Base-by-base conservation (phyloP, 75 land plant species). In the Isoetes taiwanensis region DNA sequence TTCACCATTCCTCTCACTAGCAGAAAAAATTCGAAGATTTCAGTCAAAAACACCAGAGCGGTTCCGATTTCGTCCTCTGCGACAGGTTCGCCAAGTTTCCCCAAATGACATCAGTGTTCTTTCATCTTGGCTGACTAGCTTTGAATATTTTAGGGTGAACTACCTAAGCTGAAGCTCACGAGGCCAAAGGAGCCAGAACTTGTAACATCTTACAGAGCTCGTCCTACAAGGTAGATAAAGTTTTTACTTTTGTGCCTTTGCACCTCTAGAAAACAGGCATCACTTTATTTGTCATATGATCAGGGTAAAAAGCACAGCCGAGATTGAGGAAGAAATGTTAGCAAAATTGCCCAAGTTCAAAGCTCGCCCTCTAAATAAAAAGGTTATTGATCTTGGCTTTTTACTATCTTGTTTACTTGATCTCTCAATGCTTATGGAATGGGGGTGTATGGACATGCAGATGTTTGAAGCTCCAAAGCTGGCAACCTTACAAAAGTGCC, bases 281-380 rank as follows among this genome's bases (percentile, higher is more conserved):
- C 19, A 58, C n/a, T 1, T 23, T 52, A 52, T n/a, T n/a, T n/a
- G n/a, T n/a, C n/a, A n/a, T n/a, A n/a, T n/a, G n/a, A n/a, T n/a
- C 80, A 84, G 63, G 41, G 41, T 93, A 8, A 93, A 93, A 56
- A 88, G 98, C 48, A 70, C 86, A 16, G 83, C 77, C 0, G 98
- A 93, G 61, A 61, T 93, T 21, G 98, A 93, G 60, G 98, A 83
- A 54, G 96, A 93, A 62, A 84, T 84, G 98, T 58, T 93, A 75
- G 90, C 96, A 30, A 87, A 88, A 27, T 67, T 88, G 41, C 98
- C 90, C 1, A 93, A 88, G 72, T 93, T 93, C 64, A 93, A 84
- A 63, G 96, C 98, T 20, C 65, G 89, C 8, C 96, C 96, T 27
- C 14, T 88, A 21, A 90, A 90, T 60, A 93, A 81, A 53, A 93